Evolutionary conservation across 345 rosid species (phyloP), one percentile per base, ranked within the genome.

Genomic region (Rhodamnia argentea): DNA sequence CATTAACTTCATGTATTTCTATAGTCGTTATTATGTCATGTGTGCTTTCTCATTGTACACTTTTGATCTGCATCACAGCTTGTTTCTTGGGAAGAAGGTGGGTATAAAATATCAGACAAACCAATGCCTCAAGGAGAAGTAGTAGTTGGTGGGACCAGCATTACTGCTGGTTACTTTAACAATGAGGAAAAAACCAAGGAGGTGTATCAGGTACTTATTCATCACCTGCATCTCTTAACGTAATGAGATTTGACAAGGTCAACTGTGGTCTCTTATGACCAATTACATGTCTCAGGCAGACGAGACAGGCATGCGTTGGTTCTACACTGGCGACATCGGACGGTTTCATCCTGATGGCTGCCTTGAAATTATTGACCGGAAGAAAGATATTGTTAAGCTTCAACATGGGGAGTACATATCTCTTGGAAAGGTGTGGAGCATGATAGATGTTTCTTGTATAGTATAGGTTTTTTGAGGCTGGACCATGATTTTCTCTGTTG

Each of bases 81-180:
- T 47, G 93, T 96, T 87, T 91, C 95, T 87, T 96, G 99, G 99
- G 96, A 92, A 86, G 98, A 94, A 91, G 98, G 99, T 85, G 95
- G 95, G 9, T 96, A 95, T 87, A 90, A 13, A 84, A 58, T 85
- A 82, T 90, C 96, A 54, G 98, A 96, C 89, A 89, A 91, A 86
- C 98, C 99, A 85, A 95, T 96, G 98, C 96, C 98, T 27, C 93
- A 97, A n/a, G 99, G 99, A 82, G 98, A 96, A 90, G 59, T 96
- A 57, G 98, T 95, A 37, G 88, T 96, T 20, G 99, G 98, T 62
- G 99, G 99, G 84, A 84, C 75, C 89, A 95, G 94, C 88, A 91
- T 95, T 42, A 95, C 98, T 62, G 90, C 92, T 59, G 98, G 99
- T 88, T 96, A 95, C 89, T 95, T 94, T 59, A 95, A 95, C 86